Evolutionary conservation across 148 eudicot genomes (phyloP).

Genomic region (Drosera capensis): DNA sequence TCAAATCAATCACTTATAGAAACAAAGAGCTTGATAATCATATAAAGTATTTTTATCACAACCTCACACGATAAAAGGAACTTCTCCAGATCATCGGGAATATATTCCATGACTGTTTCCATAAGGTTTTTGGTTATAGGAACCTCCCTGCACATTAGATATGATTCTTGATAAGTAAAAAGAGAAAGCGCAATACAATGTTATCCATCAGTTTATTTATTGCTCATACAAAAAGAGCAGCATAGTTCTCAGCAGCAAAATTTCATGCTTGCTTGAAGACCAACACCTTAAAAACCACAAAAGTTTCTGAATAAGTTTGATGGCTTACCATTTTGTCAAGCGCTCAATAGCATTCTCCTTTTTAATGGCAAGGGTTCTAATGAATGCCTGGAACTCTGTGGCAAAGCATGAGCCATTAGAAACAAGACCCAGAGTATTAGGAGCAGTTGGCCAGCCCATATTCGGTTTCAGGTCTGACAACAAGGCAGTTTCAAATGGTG

Average conservation of each 20-base stretch:
- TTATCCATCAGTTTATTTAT: background rate
- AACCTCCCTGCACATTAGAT: constrained; percentile 84
- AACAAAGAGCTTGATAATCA: background rate
- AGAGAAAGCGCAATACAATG: background rate
- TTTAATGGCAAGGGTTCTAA: constrained; percentile 32
- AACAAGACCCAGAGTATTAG: constrained; percentile 19
- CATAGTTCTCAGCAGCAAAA: background rate
- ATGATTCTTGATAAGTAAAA: no score
- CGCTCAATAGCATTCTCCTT: constrained; percentile 42
- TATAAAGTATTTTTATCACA: constrained; percentile 1
- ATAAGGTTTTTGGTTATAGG: constrained; percentile 69
- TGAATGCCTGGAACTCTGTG: constrained; percentile 35
- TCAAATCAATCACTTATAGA: background rate
- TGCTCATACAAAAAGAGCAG: no score
- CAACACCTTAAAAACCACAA: background rate
- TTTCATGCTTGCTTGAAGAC: background rate
- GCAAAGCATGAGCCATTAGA: constrained; percentile 15
- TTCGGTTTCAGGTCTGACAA: constrained; percentile 14
- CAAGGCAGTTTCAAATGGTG: constrained; percentile 21
- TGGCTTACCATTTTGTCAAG: constrained; percentile 55
- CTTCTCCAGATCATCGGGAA: constrained; percentile 49
- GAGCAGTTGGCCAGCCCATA: constrained; percentile 11
- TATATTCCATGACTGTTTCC: constrained; percentile 55
- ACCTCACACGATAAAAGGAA: constrained; percentile 49
- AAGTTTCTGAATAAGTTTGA: background rate